Evolutionary conservation across 2,329 filamentous ascomycete genomes (phyloP).

Genomic region (Penicillium sclerotiorum): DNA sequence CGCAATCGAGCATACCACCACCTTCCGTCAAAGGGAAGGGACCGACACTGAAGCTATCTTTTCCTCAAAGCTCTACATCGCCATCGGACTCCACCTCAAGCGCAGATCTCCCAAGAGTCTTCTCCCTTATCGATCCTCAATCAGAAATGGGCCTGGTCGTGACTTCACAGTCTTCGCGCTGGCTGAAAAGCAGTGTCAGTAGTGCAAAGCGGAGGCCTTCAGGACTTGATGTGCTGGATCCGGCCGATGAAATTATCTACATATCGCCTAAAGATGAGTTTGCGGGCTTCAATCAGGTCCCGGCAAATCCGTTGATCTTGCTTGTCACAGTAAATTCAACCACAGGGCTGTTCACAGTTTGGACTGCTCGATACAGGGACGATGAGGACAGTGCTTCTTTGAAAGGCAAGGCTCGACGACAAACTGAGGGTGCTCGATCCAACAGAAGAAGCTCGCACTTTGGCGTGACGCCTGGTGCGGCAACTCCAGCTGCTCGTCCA

Average conservation of each 20-base stretch:
- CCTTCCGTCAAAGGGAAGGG: constrained; percentile 39
- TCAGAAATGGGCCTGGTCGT: constrained; percentile 84
- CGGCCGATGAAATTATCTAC: constrained; percentile 80
- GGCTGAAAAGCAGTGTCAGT: constrained; percentile 29
- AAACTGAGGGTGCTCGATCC: constrained; percentile 65
- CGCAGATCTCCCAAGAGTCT: constrained; percentile 64
- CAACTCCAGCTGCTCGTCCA: constrained; percentile 70
- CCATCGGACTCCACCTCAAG: constrained; percentile 59
- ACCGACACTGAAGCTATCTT: constrained; percentile 54
- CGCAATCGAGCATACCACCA: constrained; percentile 37
- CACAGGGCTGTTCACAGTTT: constrained; percentile 77
- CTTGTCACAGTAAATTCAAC: constrained; percentile 81
- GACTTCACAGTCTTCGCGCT: constrained; percentile 47
- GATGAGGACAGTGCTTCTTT: constrained; percentile 58
- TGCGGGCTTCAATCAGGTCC: constrained; percentile 24
- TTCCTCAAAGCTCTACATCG: constrained; percentile 58
- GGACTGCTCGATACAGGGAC: constrained; percentile 77
- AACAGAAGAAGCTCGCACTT: constrained; percentile 69
- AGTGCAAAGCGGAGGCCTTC: constrained; percentile 27
- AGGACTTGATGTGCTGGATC: constrained; percentile 65
- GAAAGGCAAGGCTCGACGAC: constrained; percentile 49
- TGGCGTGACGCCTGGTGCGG: constrained; percentile 66
- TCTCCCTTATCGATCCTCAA: constrained; percentile 82
- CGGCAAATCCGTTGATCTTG: constrained; percentile 63
- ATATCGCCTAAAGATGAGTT: constrained; percentile 68